Evolutionary conservation across 2,329 filamentous ascomycete species (phyloP).

Genomic region (Pseudogymnoascus sp.): DNA sequence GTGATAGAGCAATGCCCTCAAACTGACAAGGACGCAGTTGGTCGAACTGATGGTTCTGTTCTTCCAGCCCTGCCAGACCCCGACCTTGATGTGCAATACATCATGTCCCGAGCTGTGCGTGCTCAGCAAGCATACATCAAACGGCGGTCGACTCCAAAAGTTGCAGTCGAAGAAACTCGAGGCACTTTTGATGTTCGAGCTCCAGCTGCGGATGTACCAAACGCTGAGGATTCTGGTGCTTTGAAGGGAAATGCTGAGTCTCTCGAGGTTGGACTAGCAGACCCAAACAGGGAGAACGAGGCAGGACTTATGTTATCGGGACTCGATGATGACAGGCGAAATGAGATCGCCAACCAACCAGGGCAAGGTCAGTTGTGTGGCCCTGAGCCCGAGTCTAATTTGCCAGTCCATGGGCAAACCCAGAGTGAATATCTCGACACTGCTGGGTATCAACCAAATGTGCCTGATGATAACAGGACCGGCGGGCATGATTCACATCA

Average conservation of each 20-base stretch:
- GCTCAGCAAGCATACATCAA: neutral
- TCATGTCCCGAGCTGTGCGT: neutral
- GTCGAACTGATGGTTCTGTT: neutral
- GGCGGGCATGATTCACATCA: neutral
- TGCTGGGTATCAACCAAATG: neutral
- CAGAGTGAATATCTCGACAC: neutral
- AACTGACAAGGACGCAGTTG: neutral
- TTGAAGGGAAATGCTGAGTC: neutral
- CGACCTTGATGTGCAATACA: neutral
- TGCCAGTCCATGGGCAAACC: neutral
- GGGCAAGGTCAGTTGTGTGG: neutral
- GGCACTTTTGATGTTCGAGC: neutral
- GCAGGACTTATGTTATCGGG: neutral
- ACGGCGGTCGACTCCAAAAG: neutral
- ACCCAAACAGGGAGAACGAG: neutral
- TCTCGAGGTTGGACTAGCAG: neutral
- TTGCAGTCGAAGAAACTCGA: neutral
- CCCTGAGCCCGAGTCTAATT: neutral
- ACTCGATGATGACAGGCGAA: neutral
- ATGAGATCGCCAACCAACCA: neutral
- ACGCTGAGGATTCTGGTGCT: neutral
- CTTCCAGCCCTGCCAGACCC: neutral
- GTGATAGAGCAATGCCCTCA: neutral
- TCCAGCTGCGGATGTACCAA: neutral
- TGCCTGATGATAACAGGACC: neutral